Evolutionary conservation across 305 asterid species (phyloP).

Genomic region (Fraxinus ornus): DNA sequence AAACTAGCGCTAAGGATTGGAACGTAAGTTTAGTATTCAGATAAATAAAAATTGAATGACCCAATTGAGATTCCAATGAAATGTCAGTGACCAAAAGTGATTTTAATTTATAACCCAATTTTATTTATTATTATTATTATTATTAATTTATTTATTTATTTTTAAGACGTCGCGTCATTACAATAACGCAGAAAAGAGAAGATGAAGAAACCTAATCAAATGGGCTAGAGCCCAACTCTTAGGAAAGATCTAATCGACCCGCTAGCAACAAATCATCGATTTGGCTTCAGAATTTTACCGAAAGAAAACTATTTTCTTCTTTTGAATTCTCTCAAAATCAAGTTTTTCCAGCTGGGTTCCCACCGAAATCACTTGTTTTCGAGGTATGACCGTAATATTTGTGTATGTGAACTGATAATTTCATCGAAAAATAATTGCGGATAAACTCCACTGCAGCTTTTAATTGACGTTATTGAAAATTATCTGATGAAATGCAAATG

Average conservation of each 20-base stretch:
- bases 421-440: neutral
- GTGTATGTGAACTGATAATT: neutral
- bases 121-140: too few relatives aligned
- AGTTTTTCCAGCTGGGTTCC: neutral
- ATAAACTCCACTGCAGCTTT: neutral
- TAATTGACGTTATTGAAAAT: neutral
- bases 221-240: neutral
- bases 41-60: too few relatives aligned
- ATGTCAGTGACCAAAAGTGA: too few relatives aligned
- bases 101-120: too few relatives aligned
- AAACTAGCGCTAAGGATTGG: too few relatives aligned
- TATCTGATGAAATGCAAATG: neutral
- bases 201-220: neutral
- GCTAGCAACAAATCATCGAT: neutral
- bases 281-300: neutral
- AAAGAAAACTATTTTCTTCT: neutral
- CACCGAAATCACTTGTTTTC: neutral
- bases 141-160: too few relatives aligned
- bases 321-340: neutral
- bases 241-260: neutral
- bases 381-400: neutral
- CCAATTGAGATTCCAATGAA: too few relatives aligned
- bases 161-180: too few relatives aligned
- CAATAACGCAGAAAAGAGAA: too few relatives aligned
- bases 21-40: too few relatives aligned